Evolutionary conservation across 1,139 yeast genomes (phyloP), one percentile per base, ranked within the genome.

Genomic region (Pichia sp.): DNA sequence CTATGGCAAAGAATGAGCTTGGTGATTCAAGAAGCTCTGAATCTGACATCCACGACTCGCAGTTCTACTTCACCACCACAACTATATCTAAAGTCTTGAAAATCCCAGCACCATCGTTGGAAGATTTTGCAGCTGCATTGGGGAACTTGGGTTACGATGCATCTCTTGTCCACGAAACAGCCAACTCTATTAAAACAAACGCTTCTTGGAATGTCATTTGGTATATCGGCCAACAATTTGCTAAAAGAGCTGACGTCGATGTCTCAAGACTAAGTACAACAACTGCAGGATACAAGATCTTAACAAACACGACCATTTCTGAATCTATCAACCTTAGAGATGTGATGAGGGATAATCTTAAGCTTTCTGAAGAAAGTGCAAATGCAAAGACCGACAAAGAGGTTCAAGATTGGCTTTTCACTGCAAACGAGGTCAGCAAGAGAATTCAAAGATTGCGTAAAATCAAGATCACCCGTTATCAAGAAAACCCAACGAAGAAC

Each of bases 401-500:
- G 20, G 16, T 29, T 8, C 39, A 46, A 34, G 60, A 57, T 25
- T 65, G 68, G 44, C 64, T 64, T 27, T 78, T 78, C 45, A 78
- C 69, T 21, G 63, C 64, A 39, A 84, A 75, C 45, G 76, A 70
- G 24, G 70, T 72, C 29, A 71, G 80, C 48, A 68, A 64, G 24
- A 67, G 64, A 42, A 59, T 82, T 36, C 76, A 76, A 45, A 66
- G 62, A 39, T 64, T 85, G 40, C 69, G 96, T 49, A 79, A 74
- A 47, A 67, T 85, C 43, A 86, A 86, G 60, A 74, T 88, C 56
- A 86, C 86, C 14, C 69, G 96, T 48, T 88, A 71, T 59, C 98
- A 87, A 58, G 87, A 80, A 53, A 88, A 88, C 55, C 98, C 98
- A 11, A 73, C 85, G 2, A 85, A 82, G 58, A 80, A 84, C 56